These are phyloP conservation scores for Chara braunii DNA, from an alignment of 139 green algal species.

Conservation along the genomic window DNA sequence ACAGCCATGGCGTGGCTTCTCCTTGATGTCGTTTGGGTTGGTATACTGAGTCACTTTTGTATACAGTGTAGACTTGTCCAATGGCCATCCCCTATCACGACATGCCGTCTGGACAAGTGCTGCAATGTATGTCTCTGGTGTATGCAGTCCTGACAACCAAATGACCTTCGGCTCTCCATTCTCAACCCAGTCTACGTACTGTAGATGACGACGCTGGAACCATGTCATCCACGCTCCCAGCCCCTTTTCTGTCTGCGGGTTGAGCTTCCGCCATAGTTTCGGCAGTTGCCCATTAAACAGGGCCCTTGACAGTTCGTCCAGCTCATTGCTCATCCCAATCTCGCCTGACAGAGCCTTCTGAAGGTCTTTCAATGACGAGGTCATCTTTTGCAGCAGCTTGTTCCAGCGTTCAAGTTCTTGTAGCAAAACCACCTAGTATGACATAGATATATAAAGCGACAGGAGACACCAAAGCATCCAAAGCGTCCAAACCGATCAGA, in stretches of 20 bases:
- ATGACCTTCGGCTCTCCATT: constrained; percentile 70
- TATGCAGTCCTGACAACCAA: constrained; percentile 74
- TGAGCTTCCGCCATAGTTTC: constrained; percentile 59
- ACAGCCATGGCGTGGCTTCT: constrained; percentile 59
- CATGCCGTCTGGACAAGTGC: constrained; percentile 75
- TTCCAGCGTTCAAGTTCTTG: constrained; percentile 81
- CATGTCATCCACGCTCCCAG: constrained; percentile 72
- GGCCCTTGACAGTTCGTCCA: constrained; percentile 62
- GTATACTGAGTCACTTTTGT: constrained; percentile 63
- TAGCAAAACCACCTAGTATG: constrained; percentile 62
- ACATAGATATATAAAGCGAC: too few relatives aligned
- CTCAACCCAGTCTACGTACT: constrained; percentile 68
- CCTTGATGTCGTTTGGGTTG: constrained; percentile 32
- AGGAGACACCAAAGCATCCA: constrained; percentile 36
- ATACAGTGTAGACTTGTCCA: constrained; percentile 73
- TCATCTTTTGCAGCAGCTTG: constrained; percentile 53
- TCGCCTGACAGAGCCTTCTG: constrained; percentile 67
- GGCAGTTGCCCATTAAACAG: constrained; percentile 75
- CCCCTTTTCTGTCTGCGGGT: constrained; percentile 66
- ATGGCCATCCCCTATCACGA: constrained; percentile 68
- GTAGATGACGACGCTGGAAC: constrained; percentile 60
- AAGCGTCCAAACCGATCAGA: neutral
- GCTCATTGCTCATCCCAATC: constrained; percentile 64
- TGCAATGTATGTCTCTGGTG: constrained; percentile 79
- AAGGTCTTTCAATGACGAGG: constrained; percentile 58